Percentiles rank a stretch among this genome's conserved stretches.
Conservation (phyloP, 352 stramenopile species). For the Globisporangium abappressorium region DNA sequence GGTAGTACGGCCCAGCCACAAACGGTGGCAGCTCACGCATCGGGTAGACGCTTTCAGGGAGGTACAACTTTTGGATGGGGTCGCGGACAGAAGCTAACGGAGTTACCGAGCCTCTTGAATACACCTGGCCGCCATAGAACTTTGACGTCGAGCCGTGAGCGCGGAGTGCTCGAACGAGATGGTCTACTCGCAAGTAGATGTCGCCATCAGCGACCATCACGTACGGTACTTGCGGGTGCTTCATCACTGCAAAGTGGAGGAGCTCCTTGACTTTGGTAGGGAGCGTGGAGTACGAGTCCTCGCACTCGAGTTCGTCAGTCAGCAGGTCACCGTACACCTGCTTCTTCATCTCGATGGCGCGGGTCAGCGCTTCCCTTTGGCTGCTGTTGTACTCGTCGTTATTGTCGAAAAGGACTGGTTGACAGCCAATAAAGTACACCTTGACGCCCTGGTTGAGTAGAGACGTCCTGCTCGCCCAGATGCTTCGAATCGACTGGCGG, state of each 20-base stretch:
- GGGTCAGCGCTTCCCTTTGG: constrained; percentile 1
- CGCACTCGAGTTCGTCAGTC: constrained; percentile 32
- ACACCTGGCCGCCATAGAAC: constrained; percentile 37
- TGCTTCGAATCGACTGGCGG: constrained; percentile 38
- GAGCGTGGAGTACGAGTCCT: constrained; percentile 34
- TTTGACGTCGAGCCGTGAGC: too few relatives aligned
- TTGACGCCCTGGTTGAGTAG: constrained; percentile 20
- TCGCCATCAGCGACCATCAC: constrained; percentile 62
- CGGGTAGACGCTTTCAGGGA: constrained; percentile 29
- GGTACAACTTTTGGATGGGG: constrained; percentile 26
- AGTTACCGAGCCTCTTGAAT: too few relatives aligned
- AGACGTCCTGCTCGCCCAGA: constrained; percentile 27
- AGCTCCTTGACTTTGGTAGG: constrained; percentile 39
- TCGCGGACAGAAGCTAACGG: constrained; percentile 21
- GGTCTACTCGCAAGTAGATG: constrained; percentile 40
- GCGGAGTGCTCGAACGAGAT: constrained; percentile 18
- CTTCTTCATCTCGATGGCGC: constrained; percentile 29
- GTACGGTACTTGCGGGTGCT: constrained; percentile 24
- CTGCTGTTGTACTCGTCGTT: not conserved
- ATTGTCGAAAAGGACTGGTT: constrained; percentile 4
- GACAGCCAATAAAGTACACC: constrained; percentile 42
- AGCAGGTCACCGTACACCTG: constrained; percentile 36
- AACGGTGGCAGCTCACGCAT: constrained; percentile 32
- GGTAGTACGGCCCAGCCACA: constrained; percentile 38
- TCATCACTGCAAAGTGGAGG: constrained; percentile 20